Conservation (phyloP, 2,329 filamentous ascomycete genomes). For the Ophiostoma fasciatum region DNA sequence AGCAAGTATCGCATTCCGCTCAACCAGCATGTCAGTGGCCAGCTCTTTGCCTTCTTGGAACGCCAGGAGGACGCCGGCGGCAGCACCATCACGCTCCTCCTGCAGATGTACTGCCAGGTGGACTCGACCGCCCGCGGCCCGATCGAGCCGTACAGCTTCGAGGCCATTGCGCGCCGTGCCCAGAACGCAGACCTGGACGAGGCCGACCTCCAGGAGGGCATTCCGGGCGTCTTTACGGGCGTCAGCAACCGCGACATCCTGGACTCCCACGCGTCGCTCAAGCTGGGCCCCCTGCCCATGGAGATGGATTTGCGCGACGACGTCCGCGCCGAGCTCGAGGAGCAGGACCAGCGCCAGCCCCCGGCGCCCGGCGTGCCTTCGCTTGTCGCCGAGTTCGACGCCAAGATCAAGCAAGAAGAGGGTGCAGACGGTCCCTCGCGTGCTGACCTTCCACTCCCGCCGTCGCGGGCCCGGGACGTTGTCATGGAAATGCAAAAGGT, state of each 20-base stretch:
- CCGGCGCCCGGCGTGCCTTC: constrained; percentile 55
- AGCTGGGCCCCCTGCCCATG: constrained; percentile 70
- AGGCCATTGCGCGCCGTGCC: constrained; percentile 40
- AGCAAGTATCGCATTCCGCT: constrained; percentile 84
- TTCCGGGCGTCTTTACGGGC: constrained; percentile 47
- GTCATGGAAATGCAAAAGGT: constrained; percentile 89
- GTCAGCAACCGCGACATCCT: constrained; percentile 46
- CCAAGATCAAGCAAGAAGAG: constrained; percentile 78
- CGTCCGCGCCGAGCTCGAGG: constrained; percentile 71
- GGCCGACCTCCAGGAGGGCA: constrained; percentile 48
- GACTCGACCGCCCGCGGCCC: constrained; percentile 45
- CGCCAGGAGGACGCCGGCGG: constrained; percentile 73
- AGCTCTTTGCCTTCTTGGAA: constrained; percentile 78
- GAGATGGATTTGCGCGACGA: constrained; percentile 72
- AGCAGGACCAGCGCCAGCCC: constrained; percentile 67
- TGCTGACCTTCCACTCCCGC: constrained; percentile 69
- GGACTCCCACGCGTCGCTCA: constrained; percentile 43
- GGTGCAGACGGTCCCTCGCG: constrained; percentile 68
- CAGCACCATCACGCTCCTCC: constrained; percentile 58
- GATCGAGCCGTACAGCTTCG: constrained; percentile 48
- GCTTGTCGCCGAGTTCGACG: constrained; percentile 76
- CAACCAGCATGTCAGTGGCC: constrained; percentile 71
- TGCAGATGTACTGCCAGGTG: constrained; percentile 45
- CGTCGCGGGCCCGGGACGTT: constrained; percentile 78
- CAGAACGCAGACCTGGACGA: constrained; percentile 49